Evolutionary conservation across 352 stramenopile genomes (phyloP).

Genomic region (Phytophthora pseudosyringae): DNA sequence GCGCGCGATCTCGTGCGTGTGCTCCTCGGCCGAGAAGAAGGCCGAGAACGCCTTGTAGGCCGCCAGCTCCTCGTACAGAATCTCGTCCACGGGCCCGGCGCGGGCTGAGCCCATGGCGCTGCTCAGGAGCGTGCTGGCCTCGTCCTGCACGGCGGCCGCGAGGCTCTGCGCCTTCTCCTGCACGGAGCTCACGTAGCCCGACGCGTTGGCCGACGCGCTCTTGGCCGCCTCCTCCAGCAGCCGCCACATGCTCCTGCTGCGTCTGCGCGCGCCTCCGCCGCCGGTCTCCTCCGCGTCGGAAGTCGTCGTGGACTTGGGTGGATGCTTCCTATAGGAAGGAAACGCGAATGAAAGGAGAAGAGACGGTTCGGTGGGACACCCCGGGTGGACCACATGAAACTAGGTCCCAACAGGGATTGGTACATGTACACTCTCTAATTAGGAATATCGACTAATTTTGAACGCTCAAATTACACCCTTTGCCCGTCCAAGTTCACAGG

Average conservation of each 20-base stretch:
- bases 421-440: too few relatives aligned
- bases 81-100: constrained; percentile 78
- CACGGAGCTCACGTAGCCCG: constrained; percentile 72
- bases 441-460: too few relatives aligned
- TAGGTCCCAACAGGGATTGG: too few relatives aligned
- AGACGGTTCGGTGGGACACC: too few relatives aligned
- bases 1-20: constrained; percentile 78
- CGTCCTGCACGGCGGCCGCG: constrained; percentile 74
- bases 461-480: too few relatives aligned
- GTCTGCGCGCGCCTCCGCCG: constrained; percentile 10
- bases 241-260: constrained; percentile 64
- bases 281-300: not conserved
- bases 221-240: constrained; percentile 82
- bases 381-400: too few relatives aligned
- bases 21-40: constrained; percentile 66
- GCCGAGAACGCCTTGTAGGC: constrained; percentile 71
- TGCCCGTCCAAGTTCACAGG: too few relatives aligned
- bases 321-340: not conserved
- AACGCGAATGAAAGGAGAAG: constrained; percentile 11
- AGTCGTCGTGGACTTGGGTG: constrained; percentile 3
- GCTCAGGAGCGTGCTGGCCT: constrained; percentile 66
- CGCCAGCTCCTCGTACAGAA: constrained; percentile 83
- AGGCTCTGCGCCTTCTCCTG: constrained; percentile 82
- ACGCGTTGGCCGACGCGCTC: constrained; percentile 71
- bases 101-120: constrained; percentile 66